Conservation (phyloP, 1,139 yeast species). For the Pneumocystis carinii region DNA sequence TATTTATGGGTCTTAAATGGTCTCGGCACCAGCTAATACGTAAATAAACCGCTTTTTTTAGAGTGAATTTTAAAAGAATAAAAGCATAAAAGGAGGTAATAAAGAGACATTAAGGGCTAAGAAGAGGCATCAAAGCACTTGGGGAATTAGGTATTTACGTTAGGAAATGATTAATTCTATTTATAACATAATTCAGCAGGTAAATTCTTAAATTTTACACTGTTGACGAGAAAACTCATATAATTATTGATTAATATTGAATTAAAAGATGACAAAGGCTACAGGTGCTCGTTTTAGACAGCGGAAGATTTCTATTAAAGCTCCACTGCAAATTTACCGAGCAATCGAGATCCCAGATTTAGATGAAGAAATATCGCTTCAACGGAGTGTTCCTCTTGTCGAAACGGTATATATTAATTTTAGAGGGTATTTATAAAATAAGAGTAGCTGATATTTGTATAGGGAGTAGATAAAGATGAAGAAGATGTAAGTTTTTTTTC, state of each 20-base stretch:
- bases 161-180: too few relatives aligned
- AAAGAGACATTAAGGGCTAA: too few relatives aligned
- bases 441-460: not conserved
- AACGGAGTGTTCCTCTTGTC: conserved; percentile 72
- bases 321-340: conserved; percentile 62
- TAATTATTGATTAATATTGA: not conserved
- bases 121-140: too few relatives aligned
- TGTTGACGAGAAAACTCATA: not conserved
- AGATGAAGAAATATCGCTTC: conserved; percentile 54
- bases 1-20: not conserved
- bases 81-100: too few relatives aligned
- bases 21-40: not conserved
- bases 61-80: too few relatives aligned
- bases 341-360: conserved; percentile 69
- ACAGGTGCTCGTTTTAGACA: conserved; percentile 44
- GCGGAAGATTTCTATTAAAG: conserved; percentile 81
- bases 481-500: conserved; percentile 37
- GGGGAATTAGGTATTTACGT: too few relatives aligned
- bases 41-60: too few relatives aligned
- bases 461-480: conserved; percentile 92
- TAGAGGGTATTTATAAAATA: not conserved
- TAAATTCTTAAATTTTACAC: not conserved
- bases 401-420: conserved; percentile 38
- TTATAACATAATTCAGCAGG: not conserved
- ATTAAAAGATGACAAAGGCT: conserved; percentile 13